Percentiles rank a stretch among this genome's conserved stretches.
These are phyloP conservation scores for Yarrowia sp. DNA, from an alignment of 805 yeast species.

Conservation along the genomic window DNA sequence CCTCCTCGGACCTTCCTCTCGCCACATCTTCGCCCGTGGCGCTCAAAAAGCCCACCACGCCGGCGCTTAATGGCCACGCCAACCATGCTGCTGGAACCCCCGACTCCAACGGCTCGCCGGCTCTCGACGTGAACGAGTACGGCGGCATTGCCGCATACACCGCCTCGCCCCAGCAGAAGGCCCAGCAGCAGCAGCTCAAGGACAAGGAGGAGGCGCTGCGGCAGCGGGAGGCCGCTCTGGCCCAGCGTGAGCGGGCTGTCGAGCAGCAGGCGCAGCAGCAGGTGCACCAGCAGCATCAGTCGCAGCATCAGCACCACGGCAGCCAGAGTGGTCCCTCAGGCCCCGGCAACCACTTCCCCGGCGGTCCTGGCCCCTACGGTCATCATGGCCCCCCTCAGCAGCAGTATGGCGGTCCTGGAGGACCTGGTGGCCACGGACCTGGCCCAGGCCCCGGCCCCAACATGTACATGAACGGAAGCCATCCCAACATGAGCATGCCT, in stretches of 20 bases:
- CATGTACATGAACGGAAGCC: conserved; percentile 27
- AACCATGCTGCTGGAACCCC: not conserved
- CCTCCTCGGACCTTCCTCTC: conserved; percentile 10
- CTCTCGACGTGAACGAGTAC: conserved; percentile 11
- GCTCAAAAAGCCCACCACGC: conserved; percentile 1
- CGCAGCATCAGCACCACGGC: not conserved
- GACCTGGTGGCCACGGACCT: conserved; percentile 1
- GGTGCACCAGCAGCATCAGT: not conserved
- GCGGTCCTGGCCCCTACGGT: not conserved
- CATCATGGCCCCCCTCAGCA: conserved; percentile 22
- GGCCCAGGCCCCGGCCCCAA: conserved; percentile 18
- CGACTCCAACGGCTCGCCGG: conserved; percentile 23
- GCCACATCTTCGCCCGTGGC: conserved; percentile 17
- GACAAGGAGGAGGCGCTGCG: conserved; percentile 25
- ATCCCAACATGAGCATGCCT: conserved; percentile 26
- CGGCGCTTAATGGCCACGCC: conserved; percentile 1
- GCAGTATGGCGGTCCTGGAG: not conserved
- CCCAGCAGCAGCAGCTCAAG: conserved; percentile 23
- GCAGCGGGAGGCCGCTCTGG: conserved; percentile 22
- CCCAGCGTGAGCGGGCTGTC: conserved; percentile 7
- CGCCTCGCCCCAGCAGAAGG: conserved; percentile 21
- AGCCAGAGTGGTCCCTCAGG: conserved; percentile 5
- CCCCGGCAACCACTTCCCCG: conserved; percentile 17
- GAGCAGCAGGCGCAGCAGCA: conserved; percentile 27
- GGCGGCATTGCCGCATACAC: conserved; percentile 2